A percentile compares a stretch with the other conserved stretches of the same genome.
Conservation (phyloP, 2,329 filamentous ascomycete genomes). For the Fusarium algeriense region DNA sequence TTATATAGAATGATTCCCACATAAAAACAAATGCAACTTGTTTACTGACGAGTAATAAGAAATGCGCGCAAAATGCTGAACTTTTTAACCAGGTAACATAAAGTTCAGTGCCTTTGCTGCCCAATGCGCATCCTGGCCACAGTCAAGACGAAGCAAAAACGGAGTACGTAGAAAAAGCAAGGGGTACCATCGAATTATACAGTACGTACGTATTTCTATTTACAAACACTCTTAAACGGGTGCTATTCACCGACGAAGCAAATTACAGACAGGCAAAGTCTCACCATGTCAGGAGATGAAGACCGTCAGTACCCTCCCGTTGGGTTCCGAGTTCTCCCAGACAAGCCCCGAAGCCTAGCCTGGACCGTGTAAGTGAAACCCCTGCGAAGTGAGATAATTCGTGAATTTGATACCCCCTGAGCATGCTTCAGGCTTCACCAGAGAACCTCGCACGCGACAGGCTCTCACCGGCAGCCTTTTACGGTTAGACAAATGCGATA, state of each 20-base stretch:
- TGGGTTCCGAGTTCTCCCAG: slow-evolving; percentile 38
- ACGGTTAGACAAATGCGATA: slow-evolving; percentile 36
- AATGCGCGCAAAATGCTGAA: slow-evolving; percentile 16
- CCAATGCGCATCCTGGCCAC: slow-evolving; percentile 43
- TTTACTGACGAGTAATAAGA: slow-evolving; percentile 21
- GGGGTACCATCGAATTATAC: slow-evolving; percentile 22
- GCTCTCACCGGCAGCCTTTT: slow-evolving; percentile 37
- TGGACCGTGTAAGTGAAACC: slow-evolving; percentile 29
- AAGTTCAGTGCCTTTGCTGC: slow-evolving; percentile 47
- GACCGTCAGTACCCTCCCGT: slow-evolving; percentile 16
- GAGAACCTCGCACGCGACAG: slow-evolving; percentile 21
- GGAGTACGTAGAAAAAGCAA: slow-evolving; percentile 18
- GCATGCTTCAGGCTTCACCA: slow-evolving; percentile 19
- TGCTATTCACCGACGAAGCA: slow-evolving; percentile 34
- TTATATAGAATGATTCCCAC: slow-evolving; percentile 34
- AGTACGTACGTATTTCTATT: background rate
- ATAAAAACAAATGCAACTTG: slow-evolving; percentile 26
- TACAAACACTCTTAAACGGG: slow-evolving; percentile 16
- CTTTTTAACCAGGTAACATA: slow-evolving; percentile 36
- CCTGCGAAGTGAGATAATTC: slow-evolving; percentile 24
- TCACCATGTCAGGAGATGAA: slow-evolving; percentile 48
- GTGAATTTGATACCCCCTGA: slow-evolving; percentile 24
- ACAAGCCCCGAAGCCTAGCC: slow-evolving; percentile 15
- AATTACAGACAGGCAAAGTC: slow-evolving; percentile 40
- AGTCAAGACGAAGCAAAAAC: slow-evolving; percentile 36